Conservation (phyloP, 2,329 filamentous ascomycete genomes). For the Colletotrichum tanaceti region DNA sequence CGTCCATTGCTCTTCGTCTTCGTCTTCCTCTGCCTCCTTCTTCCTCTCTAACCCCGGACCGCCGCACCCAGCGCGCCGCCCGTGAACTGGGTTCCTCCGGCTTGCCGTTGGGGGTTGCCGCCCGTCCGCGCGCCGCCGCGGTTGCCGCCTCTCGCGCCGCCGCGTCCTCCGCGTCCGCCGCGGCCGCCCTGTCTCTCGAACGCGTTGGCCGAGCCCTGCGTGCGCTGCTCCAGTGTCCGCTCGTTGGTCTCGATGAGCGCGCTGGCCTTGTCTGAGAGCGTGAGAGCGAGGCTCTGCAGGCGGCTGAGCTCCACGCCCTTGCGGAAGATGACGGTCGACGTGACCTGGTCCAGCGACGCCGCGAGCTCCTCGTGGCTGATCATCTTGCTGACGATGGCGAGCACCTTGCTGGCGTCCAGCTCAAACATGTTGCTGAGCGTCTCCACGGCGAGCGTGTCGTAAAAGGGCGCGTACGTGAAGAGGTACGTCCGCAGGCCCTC, state of each 20-base stretch:
- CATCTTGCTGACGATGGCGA: conserved; percentile 98
- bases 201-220: conserved; percentile 93
- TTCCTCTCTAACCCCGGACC: conserved; percentile 64
- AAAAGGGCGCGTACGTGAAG: conserved; percentile 99
- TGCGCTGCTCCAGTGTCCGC: conserved; percentile 95
- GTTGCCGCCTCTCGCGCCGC: conserved; percentile 71
- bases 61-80: conserved; percentile 81
- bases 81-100: conserved; percentile 82
- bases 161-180: conserved; percentile 74
- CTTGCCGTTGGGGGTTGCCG: conserved; percentile 72
- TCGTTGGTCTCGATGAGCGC: conserved; percentile 97
- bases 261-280: conserved; percentile 95
- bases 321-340: conserved; percentile 96
- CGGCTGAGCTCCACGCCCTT: conserved; percentile 98
- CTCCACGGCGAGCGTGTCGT: conserved; percentile 90
- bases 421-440: conserved; percentile 96
- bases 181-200: conserved; percentile 93
- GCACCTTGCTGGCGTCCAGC: conserved; percentile 87
- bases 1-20: conserved; percentile 30
- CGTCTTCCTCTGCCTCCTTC: too few species aligned
- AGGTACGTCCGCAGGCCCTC: conserved; percentile 98
- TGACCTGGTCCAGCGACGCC: conserved; percentile 97
- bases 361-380: conserved; percentile 98
- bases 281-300: conserved; percentile 93
- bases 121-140: conserved; percentile 69